Evolutionary conservation across 176 grass and related monocot species (phyloP), one percentile per base, ranked within the genome.

Genomic region (Alopecurus myosuroides): DNA sequence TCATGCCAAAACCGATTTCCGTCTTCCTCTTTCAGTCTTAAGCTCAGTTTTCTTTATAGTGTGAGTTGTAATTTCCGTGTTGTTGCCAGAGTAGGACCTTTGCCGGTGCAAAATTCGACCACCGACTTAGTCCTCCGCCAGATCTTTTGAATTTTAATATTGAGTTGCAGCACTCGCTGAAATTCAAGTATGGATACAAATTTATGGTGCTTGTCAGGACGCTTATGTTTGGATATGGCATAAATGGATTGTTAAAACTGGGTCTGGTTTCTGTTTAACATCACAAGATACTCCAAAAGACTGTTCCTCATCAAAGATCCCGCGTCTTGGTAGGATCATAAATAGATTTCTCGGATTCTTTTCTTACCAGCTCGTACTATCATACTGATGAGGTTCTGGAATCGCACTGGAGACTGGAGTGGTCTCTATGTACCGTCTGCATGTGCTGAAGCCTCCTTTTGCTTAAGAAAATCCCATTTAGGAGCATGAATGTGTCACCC

Each of bases 181-280:
- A 79, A 56, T 67, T 48, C 35, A 35, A 34, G 22, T 46, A 53
- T 65, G 67, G 22, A 45, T 17, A 45, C 66, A 44, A 65, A 29
- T 50, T 28, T 77, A 23, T 55, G 55, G 23, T 34, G 14, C 36
- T 66, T 37, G 11, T 7, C 8, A 39, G 26, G 44, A 51, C 52
- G 44, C 12, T 23, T 86, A 23, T 64, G 60, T 74, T 23, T 3
- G 20, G 6, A 55, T 42, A 30, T 65, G 36, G 56, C 67, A 68
- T 37, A 77, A 31, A 61, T 77, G 50, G 77, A 69, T 77, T 69
- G 35, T 89, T 37, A 19, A 68, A 68, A 68, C 22, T 70, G n/a
- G 29, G 60, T 50, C 41, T 76, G 20, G 3, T 61, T 81, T 31
- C 66, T 42, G 22, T 49, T 50, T 40, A 31, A 50, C n/a, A 50